A percentile compares a stretch with the other conserved stretches of the same genome.
These are phyloP conservation scores for Alliaria petiolata DNA, from an alignment of 345 rosid species.

Conservation along the genomic window DNA sequence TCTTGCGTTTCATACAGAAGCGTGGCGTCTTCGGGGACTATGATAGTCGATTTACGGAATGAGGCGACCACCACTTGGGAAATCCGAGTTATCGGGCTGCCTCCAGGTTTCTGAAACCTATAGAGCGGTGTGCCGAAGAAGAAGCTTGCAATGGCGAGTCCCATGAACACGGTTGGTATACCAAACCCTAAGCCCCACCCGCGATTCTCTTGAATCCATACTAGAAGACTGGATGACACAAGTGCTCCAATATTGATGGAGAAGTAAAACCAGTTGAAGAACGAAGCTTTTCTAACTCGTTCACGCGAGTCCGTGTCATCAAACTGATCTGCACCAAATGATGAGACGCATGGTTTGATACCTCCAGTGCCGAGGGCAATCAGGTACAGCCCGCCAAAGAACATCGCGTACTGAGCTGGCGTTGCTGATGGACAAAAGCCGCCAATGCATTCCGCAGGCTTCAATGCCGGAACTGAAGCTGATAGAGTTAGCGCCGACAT, in stretches of 20 bases:
- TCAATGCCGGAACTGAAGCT: slow-evolving; percentile 64
- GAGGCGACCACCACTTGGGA: slow-evolving; percentile 85
- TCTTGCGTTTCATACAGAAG: slow-evolving; percentile 74
- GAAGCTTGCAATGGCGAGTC: slow-evolving; percentile 74
- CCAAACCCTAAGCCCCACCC: slow-evolving; percentile 98
- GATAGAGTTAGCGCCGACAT: slow-evolving; percentile 83
- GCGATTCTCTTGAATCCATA: slow-evolving; percentile 86
- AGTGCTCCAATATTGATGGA: slow-evolving; percentile 90
- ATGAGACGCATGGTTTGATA: slow-evolving; percentile 92
- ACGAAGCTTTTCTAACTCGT: slow-evolving; percentile 79
- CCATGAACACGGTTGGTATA: slow-evolving; percentile 92
- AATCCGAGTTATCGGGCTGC: slow-evolving; percentile 85
- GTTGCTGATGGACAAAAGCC: slow-evolving; percentile 67
- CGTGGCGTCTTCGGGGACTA: slow-evolving; percentile 54
- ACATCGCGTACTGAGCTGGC: slow-evolving; percentile 59
- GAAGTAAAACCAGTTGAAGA: slow-evolving; percentile 95
- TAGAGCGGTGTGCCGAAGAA: slow-evolving; percentile 85
- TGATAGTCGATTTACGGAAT: slow-evolving; percentile 53
- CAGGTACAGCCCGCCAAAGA: slow-evolving; percentile 85
- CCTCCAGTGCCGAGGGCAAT: slow-evolving; percentile 95
- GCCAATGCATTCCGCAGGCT: slow-evolving; percentile 63
- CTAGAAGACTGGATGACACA: slow-evolving; percentile 75
- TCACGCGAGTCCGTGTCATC: slow-evolving; percentile 82
- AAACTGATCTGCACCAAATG: slow-evolving; percentile 95
- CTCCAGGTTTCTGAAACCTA: slow-evolving; percentile 87